Evolutionary conservation across 2,329 filamentous ascomycete species (phyloP).

Genomic region (Monosporascus sp.): DNA sequence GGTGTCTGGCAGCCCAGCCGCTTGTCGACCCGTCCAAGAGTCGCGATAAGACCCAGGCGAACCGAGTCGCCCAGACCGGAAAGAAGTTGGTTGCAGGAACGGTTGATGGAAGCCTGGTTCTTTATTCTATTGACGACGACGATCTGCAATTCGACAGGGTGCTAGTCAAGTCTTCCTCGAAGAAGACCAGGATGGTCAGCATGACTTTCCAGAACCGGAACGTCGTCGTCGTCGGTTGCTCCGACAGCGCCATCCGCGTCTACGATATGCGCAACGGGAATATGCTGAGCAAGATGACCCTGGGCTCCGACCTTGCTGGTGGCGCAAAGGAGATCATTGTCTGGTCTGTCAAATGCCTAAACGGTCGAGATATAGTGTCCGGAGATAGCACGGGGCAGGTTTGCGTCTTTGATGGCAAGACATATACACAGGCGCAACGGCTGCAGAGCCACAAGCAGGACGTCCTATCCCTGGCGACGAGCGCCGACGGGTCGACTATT

Average conservation of each 20-base stretch:
- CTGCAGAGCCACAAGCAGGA: slow-evolving; percentile 86
- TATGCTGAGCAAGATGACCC: slow-evolving; percentile 73
- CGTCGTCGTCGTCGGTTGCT: slow-evolving; percentile 82
- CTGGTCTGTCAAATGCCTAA: slow-evolving; percentile 87
- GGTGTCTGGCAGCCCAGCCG: slow-evolving; percentile 90
- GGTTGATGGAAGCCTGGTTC: slow-evolving; percentile 81
- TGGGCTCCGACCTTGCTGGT: slow-evolving; percentile 72
- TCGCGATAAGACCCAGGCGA: slow-evolving; percentile 13
- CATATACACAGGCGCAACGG: slow-evolving; percentile 80
- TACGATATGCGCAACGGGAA: slow-evolving; percentile 79
- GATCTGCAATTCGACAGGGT: slow-evolving; percentile 76
- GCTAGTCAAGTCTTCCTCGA: slow-evolving; percentile 70
- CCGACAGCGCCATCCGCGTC: slow-evolving; percentile 87
- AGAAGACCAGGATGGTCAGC: slow-evolving; percentile 85
- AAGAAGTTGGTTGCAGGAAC: slow-evolving; percentile 78
- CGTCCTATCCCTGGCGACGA: slow-evolving; percentile 80
- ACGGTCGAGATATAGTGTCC: slow-evolving; percentile 85
- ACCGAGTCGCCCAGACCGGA: slow-evolving; percentile 29
- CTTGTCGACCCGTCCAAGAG: slow-evolving; percentile 20
- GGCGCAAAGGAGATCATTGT: slow-evolving; percentile 82
- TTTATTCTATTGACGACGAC: slow-evolving; percentile 80
- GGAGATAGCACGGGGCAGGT: slow-evolving; percentile 93
- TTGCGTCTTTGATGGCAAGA: slow-evolving; percentile 89
- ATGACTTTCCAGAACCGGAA: slow-evolving; percentile 83
- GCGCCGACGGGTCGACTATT: slow-evolving; percentile 73